Evolutionary conservation across 148 eudicot genomes (phyloP), one percentile per base, ranked within the genome.

Genomic region (Linanthus parryae): DNA sequence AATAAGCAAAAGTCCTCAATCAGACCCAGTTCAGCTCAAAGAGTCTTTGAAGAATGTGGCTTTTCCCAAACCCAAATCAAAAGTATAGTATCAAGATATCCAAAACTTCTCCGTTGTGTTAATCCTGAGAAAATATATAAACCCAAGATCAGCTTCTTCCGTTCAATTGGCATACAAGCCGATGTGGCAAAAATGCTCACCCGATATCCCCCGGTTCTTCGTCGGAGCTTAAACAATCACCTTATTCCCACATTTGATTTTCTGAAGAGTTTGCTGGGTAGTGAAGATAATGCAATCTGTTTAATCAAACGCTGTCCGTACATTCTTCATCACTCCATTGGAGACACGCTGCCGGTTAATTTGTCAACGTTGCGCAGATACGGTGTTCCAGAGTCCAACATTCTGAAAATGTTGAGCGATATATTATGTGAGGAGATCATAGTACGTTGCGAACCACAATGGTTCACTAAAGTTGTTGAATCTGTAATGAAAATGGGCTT

Each of bases 131-230:
- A 21, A 35, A 27, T 2, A 27, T 18, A 33, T 18, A 8, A 21
- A 42, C 56, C 42, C 42, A 52, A 52, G 42, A 7, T 52, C 0
- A 18, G 25, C 21, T 52, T 52, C 19, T 14, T 52, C n/a, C 42
- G 42, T 52, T 52, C 42, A 3, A 12, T 52, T 14, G 42, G 42
- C 7, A 3, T 52, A 1, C 34, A 51, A 13, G 3, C 27, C 15
- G 52, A 48, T 30, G 9, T 31, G 14, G n/a, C 13, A 3, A 23
- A 13, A 2, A 36, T 51, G 39, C 14, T 51, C 28, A 30, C 25
- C 40, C 4, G 3, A 6, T 10, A 9, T 26, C 54, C 54, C 1
- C 4, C 0, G 1, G 0, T 49, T 3, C 21, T 49, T 13, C 3
- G 1, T 16, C 40, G 40, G 33, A 50, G 40, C 40, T 33, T 50